Evolutionary conservation across 352 stramenopile species (phyloP).

Genomic region (Phytophthora palmivora): DNA sequence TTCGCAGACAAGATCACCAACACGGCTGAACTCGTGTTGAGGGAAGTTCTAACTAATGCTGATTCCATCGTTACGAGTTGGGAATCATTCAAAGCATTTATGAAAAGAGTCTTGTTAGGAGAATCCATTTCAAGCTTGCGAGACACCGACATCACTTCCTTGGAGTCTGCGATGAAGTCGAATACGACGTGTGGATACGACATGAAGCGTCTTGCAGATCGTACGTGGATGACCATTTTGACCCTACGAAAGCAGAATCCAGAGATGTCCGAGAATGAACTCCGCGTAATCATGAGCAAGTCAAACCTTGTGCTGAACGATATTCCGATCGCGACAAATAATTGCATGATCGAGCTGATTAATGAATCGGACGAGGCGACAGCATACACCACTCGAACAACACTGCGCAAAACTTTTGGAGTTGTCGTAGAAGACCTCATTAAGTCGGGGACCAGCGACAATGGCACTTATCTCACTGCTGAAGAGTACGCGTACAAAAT

Average conservation of each 20-base stretch:
- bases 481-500: slow-evolving; percentile 42
- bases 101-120: slow-evolving; percentile 17
- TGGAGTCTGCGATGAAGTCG: slow-evolving; percentile 20
- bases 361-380: slow-evolving; percentile 9
- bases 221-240: slow-evolving; percentile 24
- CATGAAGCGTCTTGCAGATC: slow-evolving; percentile 27
- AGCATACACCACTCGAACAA: slow-evolving; percentile 35
- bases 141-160: slow-evolving; percentile 14
- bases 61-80: slow-evolving; percentile 24
- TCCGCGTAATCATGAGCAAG: slow-evolving; percentile 22
- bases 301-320: slow-evolving; percentile 50
- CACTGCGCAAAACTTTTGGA: slow-evolving; percentile 49
- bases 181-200: slow-evolving; percentile 29
- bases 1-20: slow-evolving; percentile 27
- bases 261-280: slow-evolving; percentile 20
- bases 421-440: slow-evolving; percentile 51
- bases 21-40: slow-evolving; percentile 26
- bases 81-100: slow-evolving; percentile 17
- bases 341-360: slow-evolving; percentile 40
- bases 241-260: slow-evolving; percentile 15
- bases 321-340: slow-evolving; percentile 42
- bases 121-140: slow-evolving; percentile 18
- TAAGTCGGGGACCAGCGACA: slow-evolving; percentile 33
- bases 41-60: slow-evolving; percentile 34
- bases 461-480: slow-evolving; percentile 26